Base-by-base conservation (phyloP, 2,329 filamentous ascomycete species). In the Zarea fungicola region DNA sequence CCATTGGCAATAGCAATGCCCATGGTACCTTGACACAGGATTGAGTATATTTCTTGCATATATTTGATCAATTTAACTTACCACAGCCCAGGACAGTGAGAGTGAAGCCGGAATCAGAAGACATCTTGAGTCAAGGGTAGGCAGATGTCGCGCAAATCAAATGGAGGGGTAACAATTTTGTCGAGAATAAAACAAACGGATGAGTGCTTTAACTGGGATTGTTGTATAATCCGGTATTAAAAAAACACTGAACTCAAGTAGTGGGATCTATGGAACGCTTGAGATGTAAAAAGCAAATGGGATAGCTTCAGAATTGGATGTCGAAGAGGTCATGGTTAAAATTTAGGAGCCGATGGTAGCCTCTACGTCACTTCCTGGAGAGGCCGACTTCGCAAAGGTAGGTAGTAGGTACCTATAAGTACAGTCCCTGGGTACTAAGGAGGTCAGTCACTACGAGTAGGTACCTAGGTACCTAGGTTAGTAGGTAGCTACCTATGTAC, bases 1-100 rank as follows among this genome's bases (percentile, higher is more conserved):
- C 89, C 89, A 48, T 80, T 83, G 50, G 95, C 79, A 57, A 95
- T 91, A 50, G 88, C 88, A 52, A 88, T 87, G 51, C 89, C 89
- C 81, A 95, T 87, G 46, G 84, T 91, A 56, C 88, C 86, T 90
- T 42, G 47, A 36, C 18, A 45, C 42, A 14, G 31, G 36, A 50
- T 45, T 59, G 36, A 60, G 51, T 42, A 47, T 48, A 21, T 44
- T 25, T 26, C 28, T 21, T 4, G 31, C 2, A 29, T 19, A n/a
- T n/a, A n/a, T n/a, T n/a, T 11, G 25, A 13, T 23, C 4, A 4
- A 29, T 32, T 28, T 18, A 23, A 71, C 80, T 62, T 77, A 87
- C 87, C 89, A 67, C 87, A 93, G 60, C 89, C 89, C 51, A 95
- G 76, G 54, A 93, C 81, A 53, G 88, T 81, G 71, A 95, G 76